Conservation (phyloP, 192 early-diverging fungal species). For the Mortierella claussenii region DNA sequence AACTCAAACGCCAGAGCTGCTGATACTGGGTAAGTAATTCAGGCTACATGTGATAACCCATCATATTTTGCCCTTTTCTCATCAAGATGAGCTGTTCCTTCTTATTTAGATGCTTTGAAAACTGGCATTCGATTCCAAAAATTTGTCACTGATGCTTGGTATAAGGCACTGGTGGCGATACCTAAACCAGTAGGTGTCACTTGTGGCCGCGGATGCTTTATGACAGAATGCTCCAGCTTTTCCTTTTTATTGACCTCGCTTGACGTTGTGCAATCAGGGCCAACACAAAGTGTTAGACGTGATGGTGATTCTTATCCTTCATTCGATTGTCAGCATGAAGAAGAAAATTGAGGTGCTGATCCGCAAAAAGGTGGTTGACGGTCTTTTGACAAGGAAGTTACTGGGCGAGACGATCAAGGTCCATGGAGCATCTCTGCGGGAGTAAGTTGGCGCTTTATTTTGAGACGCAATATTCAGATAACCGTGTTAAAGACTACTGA, state of each 20-base stretch:
- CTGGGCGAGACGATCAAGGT: slow-evolving; percentile 58
- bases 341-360: slow-evolving; percentile 64
- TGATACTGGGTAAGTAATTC: slow-evolving; percentile 58
- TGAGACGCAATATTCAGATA: not conserved
- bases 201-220: too few relatives aligned
- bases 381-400: slow-evolving; percentile 55
- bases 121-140: slow-evolving; percentile 73
- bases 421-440: slow-evolving; percentile 58
- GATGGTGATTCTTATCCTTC: slow-evolving; percentile 60
- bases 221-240: too few relatives aligned
- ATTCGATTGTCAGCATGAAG: slow-evolving; percentile 62
- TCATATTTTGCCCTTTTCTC: too few relatives aligned
- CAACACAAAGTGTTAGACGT: slow-evolving; percentile 63
- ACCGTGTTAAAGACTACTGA: too few relatives aligned
- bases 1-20: slow-evolving; percentile 55
- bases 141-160: slow-evolving; percentile 77
- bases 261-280: slow-evolving; percentile 26
- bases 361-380: slow-evolving; percentile 59
- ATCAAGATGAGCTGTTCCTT: not conserved
- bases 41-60: too few relatives aligned
- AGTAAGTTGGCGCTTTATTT: slow-evolving; percentile 34
- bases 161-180: slow-evolving; percentile 64
- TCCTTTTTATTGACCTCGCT: not conserved
- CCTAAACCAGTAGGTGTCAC: slow-evolving; percentile 54
- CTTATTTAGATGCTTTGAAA: slow-evolving; percentile 67